Evolutionary conservation across 2,329 filamentous ascomycete genomes (phyloP), one percentile per base, ranked within the genome.

Genomic region (Ophiocordyceps camponoti-leonardi): DNA sequence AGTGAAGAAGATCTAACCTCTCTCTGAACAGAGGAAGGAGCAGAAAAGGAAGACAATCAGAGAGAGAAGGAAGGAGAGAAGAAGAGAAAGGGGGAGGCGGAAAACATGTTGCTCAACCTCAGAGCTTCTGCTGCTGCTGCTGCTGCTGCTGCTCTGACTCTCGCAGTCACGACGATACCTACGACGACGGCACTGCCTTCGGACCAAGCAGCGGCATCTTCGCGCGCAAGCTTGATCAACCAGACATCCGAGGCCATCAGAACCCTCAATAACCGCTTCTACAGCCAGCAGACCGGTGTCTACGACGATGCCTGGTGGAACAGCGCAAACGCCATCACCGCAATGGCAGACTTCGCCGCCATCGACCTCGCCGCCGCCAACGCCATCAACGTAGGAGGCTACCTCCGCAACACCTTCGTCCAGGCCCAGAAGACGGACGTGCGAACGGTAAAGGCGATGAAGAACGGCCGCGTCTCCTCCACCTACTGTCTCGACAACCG

Each of bases 231-330:
- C 13, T 35, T 35, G 6, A n/a, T 35, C n/a, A 14, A 35, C 10
- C 28, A 18, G 26, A 53, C 67, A 4, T 52, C 55, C 4, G 45
- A 51, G 16, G 61, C 62, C 6, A 62, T 66, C 39, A 50, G 61
- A 33, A 56, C 67, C 6, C 65, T 83, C 1, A 77, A 82, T 52
- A 48, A 51, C 3, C 51, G 59, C 16, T 84, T 75, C 72, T 84
- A 84, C 58, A 71, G 80, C 54, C 47, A 60, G 3, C 54, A 56
- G 6, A 76, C 68, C 1, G 81, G 82, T 4, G 63, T 83, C 13
- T 86, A 78, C 77, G 61, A 75, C 46, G 71, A 71, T 0, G 69
- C 72, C 8, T 86, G 82, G 82, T 86, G 82, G 82, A 83, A 85
- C 55, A 72, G 72, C 45, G 82, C 74, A 41, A 86, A 84, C 55